Percentiles rank a stretch among this genome's conserved stretches.
Evolutionary conservation across 2,329 filamentous ascomycete species (phyloP).

Genomic region (Zasmidium angulare): DNA sequence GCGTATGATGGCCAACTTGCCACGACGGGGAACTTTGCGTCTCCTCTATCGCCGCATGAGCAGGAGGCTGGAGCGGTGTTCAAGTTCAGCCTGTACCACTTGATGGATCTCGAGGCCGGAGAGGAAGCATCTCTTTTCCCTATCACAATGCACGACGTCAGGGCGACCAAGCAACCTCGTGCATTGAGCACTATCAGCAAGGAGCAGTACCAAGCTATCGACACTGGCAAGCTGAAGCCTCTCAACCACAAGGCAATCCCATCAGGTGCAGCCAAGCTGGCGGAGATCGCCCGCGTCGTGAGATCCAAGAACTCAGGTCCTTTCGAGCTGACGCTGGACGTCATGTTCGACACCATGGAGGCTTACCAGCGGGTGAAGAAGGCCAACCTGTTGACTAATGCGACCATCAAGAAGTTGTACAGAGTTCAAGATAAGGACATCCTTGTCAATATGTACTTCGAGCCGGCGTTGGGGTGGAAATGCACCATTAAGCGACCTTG

Average conservation of each 20-base stretch:
- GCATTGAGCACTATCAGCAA: not conserved
- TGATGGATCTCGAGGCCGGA: slow-evolving; percentile 1
- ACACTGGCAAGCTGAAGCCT: not conserved
- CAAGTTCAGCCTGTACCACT: slow-evolving; percentile 7
- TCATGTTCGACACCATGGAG: slow-evolving; percentile 45
- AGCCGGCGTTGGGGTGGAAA: slow-evolving; percentile 51
- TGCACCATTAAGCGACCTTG: slow-evolving; percentile 42
- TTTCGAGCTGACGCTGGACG: slow-evolving; percentile 54
- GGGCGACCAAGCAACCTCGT: not conserved
- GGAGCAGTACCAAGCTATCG: not conserved
- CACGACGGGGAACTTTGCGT: slow-evolving; percentile 6
- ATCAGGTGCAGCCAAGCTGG: not conserved
- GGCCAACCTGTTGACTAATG: slow-evolving; percentile 36
- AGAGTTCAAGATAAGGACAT: slow-evolving; percentile 29
- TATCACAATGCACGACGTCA: not conserved
- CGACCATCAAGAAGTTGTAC: slow-evolving; percentile 31
- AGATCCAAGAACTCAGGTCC: slow-evolving; percentile 56
- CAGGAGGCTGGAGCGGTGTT: slow-evolving; percentile 5
- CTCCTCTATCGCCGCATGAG: slow-evolving; percentile 2
- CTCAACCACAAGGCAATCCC: not conserved
- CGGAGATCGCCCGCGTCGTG: slow-evolving; percentile 29
- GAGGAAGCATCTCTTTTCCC: slow-evolving; percentile 3
- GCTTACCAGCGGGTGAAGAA: slow-evolving; percentile 10
- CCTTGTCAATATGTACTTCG: slow-evolving; percentile 42
- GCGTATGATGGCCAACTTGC: slow-evolving; percentile 1